A percentile compares a stretch with the other conserved stretches of the same genome.
phyloP scores from a whole-genome alignment of 768 basidiomycete species.

The Pisolithus orientalis region DNA sequence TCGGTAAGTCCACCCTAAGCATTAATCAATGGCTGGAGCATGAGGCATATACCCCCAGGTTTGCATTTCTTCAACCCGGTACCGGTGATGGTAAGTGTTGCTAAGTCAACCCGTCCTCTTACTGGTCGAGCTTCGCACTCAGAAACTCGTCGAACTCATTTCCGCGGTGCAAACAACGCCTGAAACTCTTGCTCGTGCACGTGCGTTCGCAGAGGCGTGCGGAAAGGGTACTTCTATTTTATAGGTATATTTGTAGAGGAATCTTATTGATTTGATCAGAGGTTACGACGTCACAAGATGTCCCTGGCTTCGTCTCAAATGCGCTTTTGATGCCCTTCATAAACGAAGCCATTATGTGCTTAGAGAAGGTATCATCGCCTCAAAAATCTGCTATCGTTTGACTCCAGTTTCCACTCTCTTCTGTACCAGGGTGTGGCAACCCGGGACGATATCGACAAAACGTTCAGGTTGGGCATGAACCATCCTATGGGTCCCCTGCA shows the following conservation, averaged over 20 bases:
- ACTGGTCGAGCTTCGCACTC: not conserved
- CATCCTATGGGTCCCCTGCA: slow-evolving; percentile 94
- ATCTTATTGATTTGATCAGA: slow-evolving; percentile 38
- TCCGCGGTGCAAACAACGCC: slow-evolving; percentile 85
- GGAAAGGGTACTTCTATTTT: slow-evolving; percentile 60
- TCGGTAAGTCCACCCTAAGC: slow-evolving; percentile 45
- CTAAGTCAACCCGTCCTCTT: not conserved
- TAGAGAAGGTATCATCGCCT: slow-evolving; percentile 63
- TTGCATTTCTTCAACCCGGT: slow-evolving; percentile 97
- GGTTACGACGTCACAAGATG: slow-evolving; percentile 86
- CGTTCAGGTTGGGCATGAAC: slow-evolving; percentile 88
- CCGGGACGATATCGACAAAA: slow-evolving; percentile 92
- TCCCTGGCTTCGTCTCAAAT: slow-evolving; percentile 94
- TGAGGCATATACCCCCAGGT: slow-evolving; percentile 34
- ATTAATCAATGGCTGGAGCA: not conserved
- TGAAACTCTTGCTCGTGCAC: slow-evolving; percentile 69
- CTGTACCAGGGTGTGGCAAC: slow-evolving; percentile 75
- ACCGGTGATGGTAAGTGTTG: slow-evolving; percentile 75
- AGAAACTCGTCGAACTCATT: slow-evolving; percentile 96
- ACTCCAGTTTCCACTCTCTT: not conserved
- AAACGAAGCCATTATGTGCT: slow-evolving; percentile 92
- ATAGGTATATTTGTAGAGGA: not conserved
- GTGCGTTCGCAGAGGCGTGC: slow-evolving; percentile 79
- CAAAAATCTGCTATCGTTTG: not conserved
- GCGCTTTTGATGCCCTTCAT: slow-evolving; percentile 96